phyloP scores from a whole-genome alignment of 2,329 filamentous ascomycete genomes.

The Cytospora chrysosperma region DNA sequence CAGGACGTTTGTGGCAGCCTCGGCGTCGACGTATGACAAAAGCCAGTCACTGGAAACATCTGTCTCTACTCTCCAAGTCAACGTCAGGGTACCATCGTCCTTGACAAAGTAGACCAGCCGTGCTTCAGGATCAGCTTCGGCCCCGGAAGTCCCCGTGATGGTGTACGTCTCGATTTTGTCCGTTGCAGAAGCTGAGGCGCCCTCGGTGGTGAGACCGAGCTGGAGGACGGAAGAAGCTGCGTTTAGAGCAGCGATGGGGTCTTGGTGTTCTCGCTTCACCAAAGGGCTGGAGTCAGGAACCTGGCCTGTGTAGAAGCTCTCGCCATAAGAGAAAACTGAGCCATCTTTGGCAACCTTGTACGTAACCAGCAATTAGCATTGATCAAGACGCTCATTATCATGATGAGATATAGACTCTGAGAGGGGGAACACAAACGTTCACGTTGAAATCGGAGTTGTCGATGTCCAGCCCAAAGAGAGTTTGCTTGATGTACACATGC shows the following conservation, averaged over 20 bases:
- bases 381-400: too few species aligned
- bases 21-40: slow-evolving; percentile 56
- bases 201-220: slow-evolving; percentile 41
- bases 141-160: slow-evolving; percentile 49
- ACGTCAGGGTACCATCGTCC: slow-evolving; percentile 44
- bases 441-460: slow-evolving; percentile 62
- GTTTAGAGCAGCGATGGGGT: slow-evolving; percentile 44
- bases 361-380: background rate
- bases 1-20: slow-evolving; percentile 45
- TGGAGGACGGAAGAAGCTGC: slow-evolving; percentile 39
- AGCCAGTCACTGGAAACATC: slow-evolving; percentile 58
- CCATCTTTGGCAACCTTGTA: slow-evolving; percentile 50
- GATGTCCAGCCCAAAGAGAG: slow-evolving; percentile 55
- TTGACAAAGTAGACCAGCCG: slow-evolving; percentile 55
- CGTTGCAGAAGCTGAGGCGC: slow-evolving; percentile 39
- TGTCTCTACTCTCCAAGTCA: slow-evolving; percentile 60
- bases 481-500: slow-evolving; percentile 62
- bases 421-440: slow-evolving; percentile 45
- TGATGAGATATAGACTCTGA: background rate
- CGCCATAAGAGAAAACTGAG: slow-evolving; percentile 57
- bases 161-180: slow-evolving; percentile 39
- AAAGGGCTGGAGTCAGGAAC: slow-evolving; percentile 41
- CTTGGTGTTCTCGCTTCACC: slow-evolving; percentile 41
- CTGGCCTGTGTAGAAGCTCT: slow-evolving; percentile 44
- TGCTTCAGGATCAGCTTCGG: slow-evolving; percentile 52